phyloP scores from a whole-genome alignment of 306 rosid species.

The Lathyrus aphaca region DNA sequence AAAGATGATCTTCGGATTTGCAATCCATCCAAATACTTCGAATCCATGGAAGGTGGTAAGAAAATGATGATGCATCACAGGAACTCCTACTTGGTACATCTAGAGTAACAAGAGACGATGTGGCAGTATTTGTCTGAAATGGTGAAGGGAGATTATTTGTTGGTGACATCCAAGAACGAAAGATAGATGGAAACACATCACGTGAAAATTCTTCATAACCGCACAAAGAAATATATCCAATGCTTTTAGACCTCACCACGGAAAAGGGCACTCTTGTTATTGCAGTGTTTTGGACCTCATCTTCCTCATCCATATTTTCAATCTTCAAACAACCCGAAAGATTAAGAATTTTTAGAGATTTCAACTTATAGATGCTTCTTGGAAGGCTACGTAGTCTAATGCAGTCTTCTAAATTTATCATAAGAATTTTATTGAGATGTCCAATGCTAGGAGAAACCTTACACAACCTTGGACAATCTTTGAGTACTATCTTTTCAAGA shows the following conservation, averaged over 20 bases:
- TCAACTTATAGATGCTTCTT: too few species aligned
- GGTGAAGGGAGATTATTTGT: not conserved
- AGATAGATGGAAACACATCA: too few species aligned
- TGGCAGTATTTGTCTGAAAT: not conserved
- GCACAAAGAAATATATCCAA: too few species aligned
- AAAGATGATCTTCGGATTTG: not conserved
- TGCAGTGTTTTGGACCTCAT: too few species aligned
- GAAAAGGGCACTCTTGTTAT: too few species aligned
- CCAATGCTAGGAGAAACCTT: not conserved
- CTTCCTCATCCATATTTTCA: not conserved
- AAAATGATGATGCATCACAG: not conserved
- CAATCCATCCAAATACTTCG: conserved; percentile 14
- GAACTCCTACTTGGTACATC: not conserved
- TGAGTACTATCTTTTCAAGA: too few species aligned
- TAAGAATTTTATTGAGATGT: not conserved
- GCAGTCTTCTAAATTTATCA: not conserved
- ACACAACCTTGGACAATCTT: not conserved
- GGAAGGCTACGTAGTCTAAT: not conserved
- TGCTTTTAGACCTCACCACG: too few species aligned
- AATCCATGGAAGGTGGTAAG: not conserved
- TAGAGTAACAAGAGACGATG: not conserved
- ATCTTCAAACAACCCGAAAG: not conserved
- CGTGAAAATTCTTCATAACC: too few species aligned
- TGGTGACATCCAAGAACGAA: too few species aligned
- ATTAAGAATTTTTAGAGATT: not conserved